Base-by-base conservation (phyloP, 352 stramenopile genomes). In the Discostella stelligera region DNA sequence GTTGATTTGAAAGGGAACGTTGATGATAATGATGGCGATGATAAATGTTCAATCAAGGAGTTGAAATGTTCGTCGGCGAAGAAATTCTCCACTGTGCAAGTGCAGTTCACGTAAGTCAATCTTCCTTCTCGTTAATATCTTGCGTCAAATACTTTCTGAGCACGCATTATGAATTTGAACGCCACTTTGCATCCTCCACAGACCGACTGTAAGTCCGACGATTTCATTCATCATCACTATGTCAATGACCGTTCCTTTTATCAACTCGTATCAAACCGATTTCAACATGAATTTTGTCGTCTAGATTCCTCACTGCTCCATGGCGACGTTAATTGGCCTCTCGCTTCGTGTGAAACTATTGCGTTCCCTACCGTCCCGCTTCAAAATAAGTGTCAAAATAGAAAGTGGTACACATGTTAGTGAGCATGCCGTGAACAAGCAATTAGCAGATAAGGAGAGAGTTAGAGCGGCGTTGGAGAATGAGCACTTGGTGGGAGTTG, bases 391-490 rank as follows among this genome's bases (percentile, higher is more conserved):
- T 64, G 97, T 98, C 16, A 82, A 92, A 53, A 98, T 98, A 63
- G 96, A 96, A 58, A 93, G 94, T 16, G 96, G 96, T 63, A 97
- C 95, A 62, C 96, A 98, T 89, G 91, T 93, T 21, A 97, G 93
- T 63, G 96, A 98, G 89, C 91, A 95, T 21, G 95, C 94, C 5
- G 94, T 98, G 60, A 98, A 98, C 92, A 98, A 98, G 79, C 96
- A 98, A 84, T 90, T 98, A 23, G 96, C 96, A 66, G 96, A 98
- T 82, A 98, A 98, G 79, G 96, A 98, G 78, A 90, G 96, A 67
- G 95, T 98, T 9, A 94, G 94, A 0, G 96, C 96, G 14, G 96
- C 96, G 20, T 89, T 98, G 21, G 96, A 98, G 83, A 98, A 98
- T 78, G 89, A 94, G 25, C 95, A 98, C 83, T 85, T 98, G 70